Conservation (phyloP, 768 basidiomycete genomes). For the Tylopilus felleus region DNA sequence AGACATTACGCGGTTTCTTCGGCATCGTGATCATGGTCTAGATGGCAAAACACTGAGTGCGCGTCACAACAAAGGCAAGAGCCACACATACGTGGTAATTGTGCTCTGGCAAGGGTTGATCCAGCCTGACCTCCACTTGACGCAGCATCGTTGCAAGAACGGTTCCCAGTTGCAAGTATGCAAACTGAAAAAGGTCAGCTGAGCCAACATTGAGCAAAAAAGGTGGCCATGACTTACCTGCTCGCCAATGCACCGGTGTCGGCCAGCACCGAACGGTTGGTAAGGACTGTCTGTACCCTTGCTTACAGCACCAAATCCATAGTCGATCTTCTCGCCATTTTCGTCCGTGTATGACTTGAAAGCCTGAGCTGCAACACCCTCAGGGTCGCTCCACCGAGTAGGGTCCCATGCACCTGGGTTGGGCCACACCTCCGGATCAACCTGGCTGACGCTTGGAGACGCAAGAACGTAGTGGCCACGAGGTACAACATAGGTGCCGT, state of each 20-base stretch:
- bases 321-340: constrained; percentile 88
- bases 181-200: constrained; percentile 56
- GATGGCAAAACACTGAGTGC: constrained; percentile 4
- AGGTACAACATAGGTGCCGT: constrained; percentile 78
- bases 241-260: constrained; percentile 94
- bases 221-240: constrained; percentile 43
- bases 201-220: background rate
- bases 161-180: constrained; percentile 88
- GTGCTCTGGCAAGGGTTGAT: constrained; percentile 60
- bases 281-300: constrained; percentile 97
- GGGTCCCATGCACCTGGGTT: constrained; percentile 74
- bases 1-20: constrained; percentile 59
- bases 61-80: background rate
- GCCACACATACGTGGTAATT: constrained; percentile 79
- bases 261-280: constrained; percentile 96
- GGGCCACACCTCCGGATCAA: constrained; percentile 83
- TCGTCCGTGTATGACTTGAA: constrained; percentile 72
- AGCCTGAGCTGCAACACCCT: constrained; percentile 78
- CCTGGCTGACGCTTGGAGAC: constrained; percentile 81
- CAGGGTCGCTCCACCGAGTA: constrained; percentile 78
- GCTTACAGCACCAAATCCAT: constrained; percentile 91
- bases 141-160: constrained; percentile 79
- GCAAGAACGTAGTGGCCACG: constrained; percentile 89
- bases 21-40: constrained; percentile 96
- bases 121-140: constrained; percentile 68